These are phyloP conservation scores for Xylariaceae sp. DNA, from an alignment of 2,329 filamentous ascomycete species.

Conservation along the genomic window DNA sequence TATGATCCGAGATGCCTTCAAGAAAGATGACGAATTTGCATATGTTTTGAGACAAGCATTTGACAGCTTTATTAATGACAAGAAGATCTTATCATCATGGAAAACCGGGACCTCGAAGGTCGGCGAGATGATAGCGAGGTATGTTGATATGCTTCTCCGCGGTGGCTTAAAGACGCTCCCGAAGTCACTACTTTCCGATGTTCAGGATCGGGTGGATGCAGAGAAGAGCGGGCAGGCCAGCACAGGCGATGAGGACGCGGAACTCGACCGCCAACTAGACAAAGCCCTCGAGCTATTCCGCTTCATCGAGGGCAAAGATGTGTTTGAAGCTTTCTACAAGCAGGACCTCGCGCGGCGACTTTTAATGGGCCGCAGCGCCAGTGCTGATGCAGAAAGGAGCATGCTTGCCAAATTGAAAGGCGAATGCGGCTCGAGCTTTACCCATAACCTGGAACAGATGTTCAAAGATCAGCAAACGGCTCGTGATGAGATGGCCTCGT, in stretches of 20 bases:
- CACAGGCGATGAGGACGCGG: constrained; percentile 85
- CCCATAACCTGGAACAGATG: constrained; percentile 98
- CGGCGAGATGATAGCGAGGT: constrained; percentile 98
- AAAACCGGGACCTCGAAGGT: constrained; percentile 89
- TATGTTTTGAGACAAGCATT: constrained; percentile 86
- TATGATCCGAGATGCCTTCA: constrained; percentile 79
- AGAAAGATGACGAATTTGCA: constrained; percentile 75
- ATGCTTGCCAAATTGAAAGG: constrained; percentile 92
- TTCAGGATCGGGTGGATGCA: constrained; percentile 61
- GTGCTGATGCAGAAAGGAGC: constrained; percentile 91
- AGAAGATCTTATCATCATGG: constrained; percentile 74
- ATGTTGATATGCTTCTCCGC: constrained; percentile 87
- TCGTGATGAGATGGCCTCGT: constrained; percentile 90
- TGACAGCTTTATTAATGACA: constrained; percentile 90
- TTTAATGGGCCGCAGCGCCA: constrained; percentile 90
- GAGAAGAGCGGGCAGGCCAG: constrained; percentile 69
- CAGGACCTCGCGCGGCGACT: constrained; percentile 90
- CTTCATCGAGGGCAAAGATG: constrained; percentile 95
- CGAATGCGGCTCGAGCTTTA: constrained; percentile 93
- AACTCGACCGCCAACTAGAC: constrained; percentile 90
- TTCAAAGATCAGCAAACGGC: constrained; percentile 97
- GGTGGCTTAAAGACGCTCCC: constrained; percentile 87
- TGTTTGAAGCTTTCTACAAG: constrained; percentile 99
- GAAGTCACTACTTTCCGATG: constrained; percentile 68
- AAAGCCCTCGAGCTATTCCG: constrained; percentile 93